A percentile compares a stretch with the other conserved stretches of the same genome.
phyloP scores from a whole-genome alignment of 2,329 filamentous ascomycete genomes.

The Nothophoma quercina region DNA sequence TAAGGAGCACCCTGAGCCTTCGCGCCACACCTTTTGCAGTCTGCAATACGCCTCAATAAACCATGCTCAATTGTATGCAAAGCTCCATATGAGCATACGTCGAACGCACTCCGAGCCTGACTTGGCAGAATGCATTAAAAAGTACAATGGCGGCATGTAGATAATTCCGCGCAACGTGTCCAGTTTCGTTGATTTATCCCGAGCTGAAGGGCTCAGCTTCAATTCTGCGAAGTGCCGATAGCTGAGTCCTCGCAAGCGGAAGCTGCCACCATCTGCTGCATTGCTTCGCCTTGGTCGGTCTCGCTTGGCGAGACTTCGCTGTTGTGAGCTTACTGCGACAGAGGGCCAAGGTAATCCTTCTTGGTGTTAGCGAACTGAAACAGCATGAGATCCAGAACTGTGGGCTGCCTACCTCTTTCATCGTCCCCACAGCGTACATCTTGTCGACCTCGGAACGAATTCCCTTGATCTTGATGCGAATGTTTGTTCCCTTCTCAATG shows the following conservation, averaged over 20 bases:
- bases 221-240: background rate
- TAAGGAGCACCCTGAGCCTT: conserved; percentile 11
- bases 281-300: background rate
- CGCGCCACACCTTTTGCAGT: conserved; percentile 1
- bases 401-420: conserved; percentile 71
- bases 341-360: conserved; percentile 52
- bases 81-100: background rate
- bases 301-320: background rate
- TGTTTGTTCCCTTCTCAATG: conserved; percentile 91
- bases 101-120: background rate
- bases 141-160: background rate
- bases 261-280: background rate
- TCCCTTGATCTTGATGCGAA: conserved; percentile 93
- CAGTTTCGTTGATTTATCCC: background rate
- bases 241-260: background rate
- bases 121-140: background rate
- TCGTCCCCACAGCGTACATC: conserved; percentile 97
- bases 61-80: background rate
- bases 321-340: conserved; percentile 35
- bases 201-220: background rate
- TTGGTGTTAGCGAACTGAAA: conserved; percentile 22
- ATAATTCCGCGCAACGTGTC: too few relatives aligned
- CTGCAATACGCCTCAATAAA: conserved; percentile 9
- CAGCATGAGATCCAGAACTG: conserved; percentile 1
- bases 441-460: conserved; percentile 90